Evolutionary conservation across 139 green algal genomes (phyloP), one percentile per base, ranked within the genome.

Genomic region (Bryopsis sp.): DNA sequence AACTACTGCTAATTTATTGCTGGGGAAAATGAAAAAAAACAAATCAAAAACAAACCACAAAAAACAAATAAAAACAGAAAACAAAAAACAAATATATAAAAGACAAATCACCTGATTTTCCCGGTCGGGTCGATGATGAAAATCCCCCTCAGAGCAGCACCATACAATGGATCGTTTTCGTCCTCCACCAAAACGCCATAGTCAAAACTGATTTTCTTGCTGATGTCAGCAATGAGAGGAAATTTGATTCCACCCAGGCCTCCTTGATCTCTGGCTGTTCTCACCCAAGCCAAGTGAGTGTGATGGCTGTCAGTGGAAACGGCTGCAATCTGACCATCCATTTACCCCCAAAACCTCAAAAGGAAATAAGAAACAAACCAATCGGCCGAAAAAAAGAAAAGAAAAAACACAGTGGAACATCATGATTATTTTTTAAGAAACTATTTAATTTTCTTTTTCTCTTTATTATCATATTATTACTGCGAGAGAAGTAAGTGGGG

Each of bases 41-140:
- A n/a, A n/a, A n/a, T n/a, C n/a, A n/a, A n/a, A n/a, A n/a, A n/a
- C n/a, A n/a, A n/a, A n/a, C n/a, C n/a, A n/a, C n/a, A n/a, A n/a
- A n/a, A n/a, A n/a, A n/a, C n/a, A n/a, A n/a, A n/a, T n/a, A n/a
- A n/a, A n/a, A n/a, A n/a, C n/a, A n/a, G n/a, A n/a, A n/a, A n/a
- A n/a, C n/a, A n/a, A n/a, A n/a, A n/a, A n/a, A n/a, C n/a, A n/a
- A n/a, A n/a, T n/a, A n/a, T n/a, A n/a, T n/a, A n/a, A n/a, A n/a
- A n/a, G n/a, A n/a, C n/a, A n/a, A n/a, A n/a, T n/a, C n/a, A n/a
- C 66, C 48, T 63, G 5, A 72, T 64, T 29, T 32, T 64, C 24
- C 66, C 66, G 15, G 70, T 73, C 28, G 68, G 64, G 34, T 74
- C 68, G 63, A 74, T 74, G 64, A 74, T 36, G 68, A 73, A 74